These are phyloP conservation scores for Royoungia palumana DNA, from an alignment of 768 basidiomycete genomes.

Conservation along the genomic window DNA sequence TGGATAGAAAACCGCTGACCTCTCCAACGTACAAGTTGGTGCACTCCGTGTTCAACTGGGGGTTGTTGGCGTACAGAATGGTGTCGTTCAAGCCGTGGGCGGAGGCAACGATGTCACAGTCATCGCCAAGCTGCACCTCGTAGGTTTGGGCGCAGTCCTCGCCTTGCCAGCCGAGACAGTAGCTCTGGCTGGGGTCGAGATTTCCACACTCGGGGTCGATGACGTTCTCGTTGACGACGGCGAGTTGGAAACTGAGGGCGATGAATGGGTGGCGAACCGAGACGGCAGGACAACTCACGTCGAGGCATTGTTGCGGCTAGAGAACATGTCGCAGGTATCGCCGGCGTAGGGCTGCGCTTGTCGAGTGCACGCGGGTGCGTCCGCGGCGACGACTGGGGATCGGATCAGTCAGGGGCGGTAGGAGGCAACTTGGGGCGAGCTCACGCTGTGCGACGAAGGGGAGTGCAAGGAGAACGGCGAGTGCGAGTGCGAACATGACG, in stretches of 20 bases:
- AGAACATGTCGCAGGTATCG: constrained; percentile 73
- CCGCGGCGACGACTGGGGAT: constrained; percentile 23
- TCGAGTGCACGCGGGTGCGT: constrained; percentile 45
- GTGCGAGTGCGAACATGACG: constrained; percentile 36
- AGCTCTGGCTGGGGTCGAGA: constrained; percentile 42
- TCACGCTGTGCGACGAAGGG: constrained; percentile 48
- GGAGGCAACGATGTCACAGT: constrained; percentile 50
- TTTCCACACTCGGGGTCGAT: constrained; percentile 59
- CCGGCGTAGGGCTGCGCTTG: constrained; percentile 46
- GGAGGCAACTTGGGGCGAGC: constrained; percentile 20
- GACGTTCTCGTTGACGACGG: constrained; percentile 49
- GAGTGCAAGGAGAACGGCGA: constrained; percentile 44
- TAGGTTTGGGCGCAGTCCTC: constrained; percentile 65
- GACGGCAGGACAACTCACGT: constrained; percentile 43
- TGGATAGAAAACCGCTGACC: constrained; percentile 38
- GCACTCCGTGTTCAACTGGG: constrained; percentile 56
- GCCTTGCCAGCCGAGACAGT: constrained; percentile 61
- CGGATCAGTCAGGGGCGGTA: constrained; percentile 1
- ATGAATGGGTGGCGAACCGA: not conserved
- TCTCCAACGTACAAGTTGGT: constrained; percentile 73
- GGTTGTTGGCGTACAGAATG: constrained; percentile 67
- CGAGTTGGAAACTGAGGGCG: constrained; percentile 64
- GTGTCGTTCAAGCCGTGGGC: constrained; percentile 46
- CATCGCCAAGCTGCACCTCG: constrained; percentile 53
- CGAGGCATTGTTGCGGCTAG: constrained; percentile 56